These are phyloP conservation scores for Daldinia sp. DNA, from an alignment of 2,329 filamentous ascomycete genomes.

Conservation along the genomic window DNA sequence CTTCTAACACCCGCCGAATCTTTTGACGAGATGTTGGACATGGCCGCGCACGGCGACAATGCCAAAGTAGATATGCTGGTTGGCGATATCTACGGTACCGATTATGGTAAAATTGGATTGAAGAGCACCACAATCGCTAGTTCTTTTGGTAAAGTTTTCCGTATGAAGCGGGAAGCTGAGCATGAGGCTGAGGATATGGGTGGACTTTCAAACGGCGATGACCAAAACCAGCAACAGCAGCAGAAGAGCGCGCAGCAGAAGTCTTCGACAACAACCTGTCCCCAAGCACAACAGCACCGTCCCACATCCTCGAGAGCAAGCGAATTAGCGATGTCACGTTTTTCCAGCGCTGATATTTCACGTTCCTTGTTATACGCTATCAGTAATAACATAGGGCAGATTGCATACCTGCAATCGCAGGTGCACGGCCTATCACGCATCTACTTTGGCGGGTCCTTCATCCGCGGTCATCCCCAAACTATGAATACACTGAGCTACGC, in stretches of 20 bases:
- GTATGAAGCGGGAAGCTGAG: constrained; percentile 88
- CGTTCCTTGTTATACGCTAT: constrained; percentile 93
- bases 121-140: constrained; percentile 96
- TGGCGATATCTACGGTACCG: constrained; percentile 96
- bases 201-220: constrained; percentile 65
- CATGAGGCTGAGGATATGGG: constrained; percentile 79
- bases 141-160: constrained; percentile 96
- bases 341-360: constrained; percentile 86
- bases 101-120: constrained; percentile 95
- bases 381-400: constrained; percentile 98
- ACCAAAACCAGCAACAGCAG: constrained; percentile 48
- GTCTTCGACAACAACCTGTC: constrained; percentile 19
- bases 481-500: constrained; percentile 98
- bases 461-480: constrained; percentile 94
- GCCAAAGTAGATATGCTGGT: constrained; percentile 95
- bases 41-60: constrained; percentile 93
- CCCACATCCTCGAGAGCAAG: constrained; percentile 39
- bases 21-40: constrained; percentile 97
- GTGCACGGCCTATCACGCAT: constrained; percentile 92
- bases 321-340: constrained; percentile 62
- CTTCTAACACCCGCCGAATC: constrained; percentile 91
- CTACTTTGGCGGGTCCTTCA: constrained; percentile 98
- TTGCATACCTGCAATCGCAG: constrained; percentile 96
- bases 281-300: constrained; percentile 29
- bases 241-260: constrained; percentile 34